phyloP scores from a whole-genome alignment of 1,284 basidiomycete species.

The Sanghuangporus sanghuang region DNA sequence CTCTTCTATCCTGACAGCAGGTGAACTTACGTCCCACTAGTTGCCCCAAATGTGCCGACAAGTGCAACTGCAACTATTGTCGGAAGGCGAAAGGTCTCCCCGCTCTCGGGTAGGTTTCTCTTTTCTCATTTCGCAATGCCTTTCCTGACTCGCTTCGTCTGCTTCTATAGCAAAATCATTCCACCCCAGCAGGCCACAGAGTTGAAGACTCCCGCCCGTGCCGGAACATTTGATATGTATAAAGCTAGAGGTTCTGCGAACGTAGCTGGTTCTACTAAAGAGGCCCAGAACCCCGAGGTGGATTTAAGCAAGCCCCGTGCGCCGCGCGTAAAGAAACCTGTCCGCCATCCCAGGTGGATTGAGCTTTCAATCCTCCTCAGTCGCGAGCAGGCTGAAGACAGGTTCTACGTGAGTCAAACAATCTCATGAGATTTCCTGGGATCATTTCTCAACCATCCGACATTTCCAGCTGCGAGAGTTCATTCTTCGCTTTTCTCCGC shows the following conservation, averaged over 20 bases:
- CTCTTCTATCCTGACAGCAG: neutral
- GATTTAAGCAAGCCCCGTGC: neutral
- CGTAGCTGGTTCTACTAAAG: conserved; percentile 29
- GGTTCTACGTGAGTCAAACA: conserved; percentile 34
- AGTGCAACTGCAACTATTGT: conserved; percentile 63
- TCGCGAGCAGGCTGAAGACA: conserved; percentile 45
- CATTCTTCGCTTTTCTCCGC: conserved; percentile 51
- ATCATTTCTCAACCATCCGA: neutral
- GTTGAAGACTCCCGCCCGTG: neutral
- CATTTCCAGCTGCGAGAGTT: conserved; percentile 61
- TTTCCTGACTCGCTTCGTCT: conserved; percentile 21
- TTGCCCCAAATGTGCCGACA: conserved; percentile 60
- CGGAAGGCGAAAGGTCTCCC: conserved; percentile 56
- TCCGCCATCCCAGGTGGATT: conserved; percentile 41
- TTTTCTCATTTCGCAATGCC: neutral
- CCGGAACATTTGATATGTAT: neutral
- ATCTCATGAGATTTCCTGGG: neutral
- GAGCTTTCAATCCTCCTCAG: conserved; percentile 40
- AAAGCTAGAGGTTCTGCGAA: neutral
- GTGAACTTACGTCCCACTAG: conserved; percentile 30
- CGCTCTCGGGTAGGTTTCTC: conserved; percentile 45
- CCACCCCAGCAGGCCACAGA: neutral
- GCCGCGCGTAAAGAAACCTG: conserved; percentile 22
- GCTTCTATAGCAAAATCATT: neutral
- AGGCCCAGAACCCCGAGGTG: conserved; percentile 22